Conservation (phyloP, 257 asterid species). For the Ocimum tenuiflorum region DNA sequence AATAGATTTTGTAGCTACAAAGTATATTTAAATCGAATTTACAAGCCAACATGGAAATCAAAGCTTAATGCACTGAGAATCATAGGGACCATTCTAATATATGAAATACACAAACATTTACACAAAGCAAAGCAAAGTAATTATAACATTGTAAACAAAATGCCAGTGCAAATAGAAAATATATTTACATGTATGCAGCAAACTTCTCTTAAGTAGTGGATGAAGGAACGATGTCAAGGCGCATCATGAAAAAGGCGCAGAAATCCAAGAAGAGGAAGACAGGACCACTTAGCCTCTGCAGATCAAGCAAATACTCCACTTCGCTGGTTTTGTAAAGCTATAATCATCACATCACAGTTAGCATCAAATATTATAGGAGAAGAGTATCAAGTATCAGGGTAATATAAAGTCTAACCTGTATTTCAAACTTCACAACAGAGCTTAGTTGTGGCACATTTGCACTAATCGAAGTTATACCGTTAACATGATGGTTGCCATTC, state of each 20-base stretch:
- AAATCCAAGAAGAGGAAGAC: constrained; percentile 85
- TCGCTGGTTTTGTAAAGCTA: constrained; percentile 88
- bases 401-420: constrained; percentile 47
- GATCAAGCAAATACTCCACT: constrained; percentile 70
- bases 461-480: constrained; percentile 27
- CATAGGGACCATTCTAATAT: no score
- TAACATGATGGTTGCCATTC: constrained; percentile 35
- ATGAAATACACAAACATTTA: no score
- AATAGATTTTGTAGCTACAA: no score
- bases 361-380: no score
- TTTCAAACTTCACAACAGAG: constrained; percentile 68
- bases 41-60: no score
- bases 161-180: no score
- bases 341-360: constrained; percentile 13
- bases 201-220: background rate
- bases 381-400: no score
- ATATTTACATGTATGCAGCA: constrained; percentile 14
- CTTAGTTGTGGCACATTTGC: constrained; percentile 35
- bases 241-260: constrained; percentile 69
- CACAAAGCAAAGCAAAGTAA: no score
- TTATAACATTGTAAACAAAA: no score
- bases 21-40: no score
- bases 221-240: constrained; percentile 43
- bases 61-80: no score
- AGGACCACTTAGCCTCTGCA: constrained; percentile 84